A percentile compares a stretch with the other conserved stretches of the same genome.
phyloP scores from a whole-genome alignment of 495 filamentous ascomycete species.

The Apiosordaria backusii region DNA sequence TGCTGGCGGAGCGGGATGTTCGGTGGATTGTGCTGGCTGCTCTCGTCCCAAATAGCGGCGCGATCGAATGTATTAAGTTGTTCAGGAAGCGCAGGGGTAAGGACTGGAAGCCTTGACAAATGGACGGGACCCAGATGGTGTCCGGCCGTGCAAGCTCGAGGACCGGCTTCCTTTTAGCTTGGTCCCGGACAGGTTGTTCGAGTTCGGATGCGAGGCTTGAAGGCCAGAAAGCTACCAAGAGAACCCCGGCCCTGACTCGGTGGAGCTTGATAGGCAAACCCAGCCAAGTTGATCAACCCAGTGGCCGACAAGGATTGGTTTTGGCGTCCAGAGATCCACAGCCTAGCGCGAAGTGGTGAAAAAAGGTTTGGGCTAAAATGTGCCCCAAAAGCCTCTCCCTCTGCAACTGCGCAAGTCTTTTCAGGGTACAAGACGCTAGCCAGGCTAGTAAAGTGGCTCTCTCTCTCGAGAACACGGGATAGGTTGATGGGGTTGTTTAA shows the following conservation, averaged over 20 bases:
- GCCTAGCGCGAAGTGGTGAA: background rate
- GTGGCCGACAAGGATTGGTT: background rate
- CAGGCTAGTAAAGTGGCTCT: background rate
- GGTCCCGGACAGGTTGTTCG: too few relatives aligned
- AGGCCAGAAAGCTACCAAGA: background rate
- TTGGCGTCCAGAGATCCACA: background rate
- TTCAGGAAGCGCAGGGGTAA: background rate
- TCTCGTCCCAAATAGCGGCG: background rate
- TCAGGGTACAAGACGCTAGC: background rate
- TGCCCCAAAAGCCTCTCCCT: background rate
- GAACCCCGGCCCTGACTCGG: background rate
- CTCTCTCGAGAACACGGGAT: background rate
- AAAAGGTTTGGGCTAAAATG: background rate
- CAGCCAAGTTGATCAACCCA: background rate
- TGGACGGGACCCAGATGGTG: background rate
- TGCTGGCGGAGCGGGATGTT: background rate
- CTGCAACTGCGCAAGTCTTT: background rate
- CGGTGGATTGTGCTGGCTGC: background rate
- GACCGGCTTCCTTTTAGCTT: background rate
- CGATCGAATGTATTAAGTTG: background rate
- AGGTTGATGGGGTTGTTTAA: background rate
- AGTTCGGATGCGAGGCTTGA: too few relatives aligned
- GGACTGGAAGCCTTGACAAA: background rate
- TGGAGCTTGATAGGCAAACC: background rate
- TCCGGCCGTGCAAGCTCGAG: background rate